A percentile compares a stretch with the other conserved stretches of the same genome.
Evolutionary conservation across 2,329 filamentous ascomycete genomes (phyloP).

Genomic region (Arachnomyces sp.): DNA sequence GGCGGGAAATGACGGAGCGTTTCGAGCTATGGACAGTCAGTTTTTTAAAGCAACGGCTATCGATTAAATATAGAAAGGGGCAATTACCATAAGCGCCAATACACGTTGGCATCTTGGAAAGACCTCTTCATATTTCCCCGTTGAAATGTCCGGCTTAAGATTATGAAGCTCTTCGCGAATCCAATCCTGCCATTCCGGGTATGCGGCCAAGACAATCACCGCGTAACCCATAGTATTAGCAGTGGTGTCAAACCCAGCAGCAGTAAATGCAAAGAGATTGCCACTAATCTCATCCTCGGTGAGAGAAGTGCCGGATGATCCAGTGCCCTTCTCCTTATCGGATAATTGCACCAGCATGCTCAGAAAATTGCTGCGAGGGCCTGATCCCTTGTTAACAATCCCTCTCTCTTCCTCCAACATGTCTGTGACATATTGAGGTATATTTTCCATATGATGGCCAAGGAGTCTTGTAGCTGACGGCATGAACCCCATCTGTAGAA

Average conservation of each 20-base stretch:
- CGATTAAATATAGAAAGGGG: neutral
- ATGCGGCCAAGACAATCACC: conserved; percentile 37
- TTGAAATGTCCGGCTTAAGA: conserved; percentile 20
- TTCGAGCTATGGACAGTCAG: conserved; percentile 23
- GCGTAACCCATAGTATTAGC: conserved; percentile 44
- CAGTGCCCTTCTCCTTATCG: conserved; percentile 17
- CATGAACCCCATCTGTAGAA: conserved; percentile 21
- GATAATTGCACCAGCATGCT: conserved; percentile 23
- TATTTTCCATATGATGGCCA: conserved; percentile 19
- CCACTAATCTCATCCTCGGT: conserved; percentile 34
- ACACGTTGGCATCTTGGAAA: conserved; percentile 39
- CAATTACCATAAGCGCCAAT: conserved; percentile 41
- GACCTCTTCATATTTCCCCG: conserved; percentile 34
- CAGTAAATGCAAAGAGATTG: conserved; percentile 41
- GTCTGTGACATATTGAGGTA: conserved; percentile 21
- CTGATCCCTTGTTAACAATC: neutral
- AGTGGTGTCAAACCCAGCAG: conserved; percentile 43
- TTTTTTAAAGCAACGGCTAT: neutral
- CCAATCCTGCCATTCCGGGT: conserved; percentile 46
- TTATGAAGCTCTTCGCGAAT: conserved; percentile 41
- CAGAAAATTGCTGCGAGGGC: conserved; percentile 20
- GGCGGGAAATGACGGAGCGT: conserved; percentile 37
- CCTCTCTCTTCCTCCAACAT: conserved; percentile 21
- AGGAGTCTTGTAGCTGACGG: conserved; percentile 18
- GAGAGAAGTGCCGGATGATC: conserved; percentile 17